phyloP scores from a whole-genome alignment of 495 filamentous ascomycete genomes.

The Aspergillus sparsus region DNA sequence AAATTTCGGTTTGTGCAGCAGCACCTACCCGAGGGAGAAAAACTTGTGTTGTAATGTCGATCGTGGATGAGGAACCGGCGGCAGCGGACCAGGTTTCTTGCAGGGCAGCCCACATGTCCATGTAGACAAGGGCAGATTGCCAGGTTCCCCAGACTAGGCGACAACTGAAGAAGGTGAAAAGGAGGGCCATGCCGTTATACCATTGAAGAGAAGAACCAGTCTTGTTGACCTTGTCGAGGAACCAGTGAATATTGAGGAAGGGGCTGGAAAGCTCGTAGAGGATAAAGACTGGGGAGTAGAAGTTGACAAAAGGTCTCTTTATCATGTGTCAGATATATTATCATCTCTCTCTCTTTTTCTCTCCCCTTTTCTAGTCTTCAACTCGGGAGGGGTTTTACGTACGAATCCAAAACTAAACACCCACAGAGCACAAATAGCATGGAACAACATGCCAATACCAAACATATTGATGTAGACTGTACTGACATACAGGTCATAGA shows the following conservation, averaged over 20 bases:
- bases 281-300: slow-evolving; percentile 86
- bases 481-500: slow-evolving; percentile 87
- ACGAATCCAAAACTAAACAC: slow-evolving; percentile 95
- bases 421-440: slow-evolving; percentile 79
- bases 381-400: slow-evolving; percentile 43
- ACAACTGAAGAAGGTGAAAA: slow-evolving; percentile 77
- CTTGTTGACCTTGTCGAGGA: slow-evolving; percentile 95
- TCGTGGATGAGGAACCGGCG: slow-evolving; percentile 27
- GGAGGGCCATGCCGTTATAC: slow-evolving; percentile 75
- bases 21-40: slow-evolving; percentile 39
- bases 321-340: not conserved
- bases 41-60: slow-evolving; percentile 38
- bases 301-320: slow-evolving; percentile 91
- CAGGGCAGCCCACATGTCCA: slow-evolving; percentile 73
- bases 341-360: not conserved
- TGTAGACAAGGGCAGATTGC: slow-evolving; percentile 72
- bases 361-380: not conserved
- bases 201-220: slow-evolving; percentile 81
- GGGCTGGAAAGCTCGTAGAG: slow-evolving; percentile 96
- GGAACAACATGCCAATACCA: slow-evolving; percentile 84
- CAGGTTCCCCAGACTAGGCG: slow-evolving; percentile 91
- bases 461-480: slow-evolving; percentile 72
- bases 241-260: slow-evolving; percentile 98
- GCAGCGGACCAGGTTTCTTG: slow-evolving; percentile 43
- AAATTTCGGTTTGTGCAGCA: slow-evolving; percentile 47